Evolutionary conservation across 108 stramenopile species (phyloP).

Genomic region (Schizochytrium sp.): DNA sequence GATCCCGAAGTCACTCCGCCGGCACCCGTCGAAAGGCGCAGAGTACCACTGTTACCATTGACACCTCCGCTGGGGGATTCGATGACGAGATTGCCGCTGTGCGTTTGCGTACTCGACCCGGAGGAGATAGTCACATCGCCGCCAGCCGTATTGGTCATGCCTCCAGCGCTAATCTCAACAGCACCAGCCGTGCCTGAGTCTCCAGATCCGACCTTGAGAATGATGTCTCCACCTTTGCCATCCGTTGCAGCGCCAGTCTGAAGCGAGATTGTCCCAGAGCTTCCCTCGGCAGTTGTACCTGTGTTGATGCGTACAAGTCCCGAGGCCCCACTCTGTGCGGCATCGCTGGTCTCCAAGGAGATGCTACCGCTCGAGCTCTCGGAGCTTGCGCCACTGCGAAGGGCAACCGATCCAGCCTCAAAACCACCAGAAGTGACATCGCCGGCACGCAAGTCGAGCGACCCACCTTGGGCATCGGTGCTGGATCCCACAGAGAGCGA

Average conservation of each 20-base stretch:
- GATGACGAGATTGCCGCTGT: not conserved
- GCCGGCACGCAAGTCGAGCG: not conserved
- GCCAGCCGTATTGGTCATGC: not conserved
- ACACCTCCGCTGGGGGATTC: slow-evolving; percentile 28
- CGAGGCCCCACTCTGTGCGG: not conserved
- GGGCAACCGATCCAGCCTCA: not conserved
- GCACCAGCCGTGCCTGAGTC: slow-evolving; percentile 30
- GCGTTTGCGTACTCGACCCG: not conserved
- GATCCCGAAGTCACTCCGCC: slow-evolving; percentile 20
- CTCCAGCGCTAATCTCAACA: slow-evolving; percentile 32
- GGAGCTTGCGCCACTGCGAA: not conserved
- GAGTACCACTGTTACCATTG: slow-evolving; percentile 29
- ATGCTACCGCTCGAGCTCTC: not conserved
- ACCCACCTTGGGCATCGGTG: not conserved
- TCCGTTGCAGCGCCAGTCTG: slow-evolving; percentile 23
- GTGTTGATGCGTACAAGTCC: not conserved
- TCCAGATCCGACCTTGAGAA: slow-evolving; percentile 35
- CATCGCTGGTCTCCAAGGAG: not conserved
- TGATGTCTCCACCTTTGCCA: slow-evolving; percentile 20
- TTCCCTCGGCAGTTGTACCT: not conserved
- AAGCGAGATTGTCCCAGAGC: not conserved
- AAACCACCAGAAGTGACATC: not conserved
- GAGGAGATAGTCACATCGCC: not conserved
- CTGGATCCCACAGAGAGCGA: not conserved
- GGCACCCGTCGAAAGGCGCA: slow-evolving; percentile 31